A percentile compares a stretch with the other conserved stretches of the same genome.
Conservation (phyloP, 495 filamentous ascomycete genomes). For the Penicillium simplicissimum region DNA sequence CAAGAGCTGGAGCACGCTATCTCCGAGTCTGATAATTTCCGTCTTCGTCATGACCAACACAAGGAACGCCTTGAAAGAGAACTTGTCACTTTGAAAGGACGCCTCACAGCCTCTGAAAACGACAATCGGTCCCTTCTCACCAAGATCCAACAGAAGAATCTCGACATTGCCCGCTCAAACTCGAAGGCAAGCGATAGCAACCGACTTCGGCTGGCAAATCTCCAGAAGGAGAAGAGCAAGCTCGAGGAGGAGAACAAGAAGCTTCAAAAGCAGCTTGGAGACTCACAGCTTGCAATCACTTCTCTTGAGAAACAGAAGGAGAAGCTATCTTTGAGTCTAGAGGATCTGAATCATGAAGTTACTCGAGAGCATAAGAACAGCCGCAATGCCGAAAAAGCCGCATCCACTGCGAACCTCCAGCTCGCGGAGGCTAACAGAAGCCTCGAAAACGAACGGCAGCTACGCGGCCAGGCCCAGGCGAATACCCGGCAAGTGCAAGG, state of each 20-base stretch:
- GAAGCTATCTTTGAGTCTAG: conserved; percentile 82
- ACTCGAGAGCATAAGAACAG: conserved; percentile 87
- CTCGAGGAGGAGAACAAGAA: conserved; percentile 81
- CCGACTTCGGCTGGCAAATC: conserved; percentile 68
- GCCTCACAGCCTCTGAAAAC: conserved; percentile 90
- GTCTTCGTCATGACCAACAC: conserved; percentile 82
- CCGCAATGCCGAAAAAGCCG: conserved; percentile 85
- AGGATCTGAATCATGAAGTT: conserved; percentile 94
- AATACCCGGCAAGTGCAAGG: conserved; percentile 80
- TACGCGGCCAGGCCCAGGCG: conserved; percentile 80
- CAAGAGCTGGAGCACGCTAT: conserved; percentile 82
- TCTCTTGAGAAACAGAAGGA: conserved; percentile 95
- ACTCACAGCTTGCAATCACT: conserved; percentile 80
- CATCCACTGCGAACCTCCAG: conserved; percentile 80
- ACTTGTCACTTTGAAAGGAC: conserved; percentile 87
- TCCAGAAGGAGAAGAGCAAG: conserved; percentile 84
- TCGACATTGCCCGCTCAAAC: conserved; percentile 90
- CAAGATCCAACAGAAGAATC: conserved; percentile 96
- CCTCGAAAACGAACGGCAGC: conserved; percentile 86
- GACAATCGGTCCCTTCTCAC: conserved; percentile 95
- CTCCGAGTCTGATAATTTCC: conserved; percentile 83
- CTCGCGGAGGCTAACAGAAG: conserved; percentile 85
- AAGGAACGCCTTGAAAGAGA: conserved; percentile 92
- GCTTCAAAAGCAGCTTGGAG: conserved; percentile 81
- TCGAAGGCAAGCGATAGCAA: conserved; percentile 85